phyloP scores from a whole-genome alignment of 768 basidiomycete species.

The Boletales sp. region DNA sequence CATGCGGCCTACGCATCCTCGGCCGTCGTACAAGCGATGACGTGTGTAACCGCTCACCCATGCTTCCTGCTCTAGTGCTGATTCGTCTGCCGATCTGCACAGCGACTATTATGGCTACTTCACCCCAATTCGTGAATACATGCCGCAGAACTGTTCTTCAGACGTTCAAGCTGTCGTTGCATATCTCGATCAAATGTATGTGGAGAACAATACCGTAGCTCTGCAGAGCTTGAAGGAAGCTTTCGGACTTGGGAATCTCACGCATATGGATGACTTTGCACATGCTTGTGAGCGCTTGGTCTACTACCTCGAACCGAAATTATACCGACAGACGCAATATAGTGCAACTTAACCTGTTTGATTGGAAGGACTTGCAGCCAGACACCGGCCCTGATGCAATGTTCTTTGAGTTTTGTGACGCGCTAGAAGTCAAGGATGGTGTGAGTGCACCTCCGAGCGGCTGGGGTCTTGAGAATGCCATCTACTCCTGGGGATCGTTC shows the following conservation, averaged over 20 bases:
- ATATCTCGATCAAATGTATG: slow-evolving; percentile 57
- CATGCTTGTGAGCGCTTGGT: too few species aligned
- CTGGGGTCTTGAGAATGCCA: slow-evolving; percentile 61
- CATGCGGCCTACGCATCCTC: slow-evolving; percentile 44
- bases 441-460: slow-evolving; percentile 43
- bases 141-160: slow-evolving; percentile 71
- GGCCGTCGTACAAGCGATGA: slow-evolving; percentile 44
- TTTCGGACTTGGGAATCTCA: slow-evolving; percentile 55
- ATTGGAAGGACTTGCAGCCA: slow-evolving; percentile 65
- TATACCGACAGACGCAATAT: too few species aligned
- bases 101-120: slow-evolving; percentile 48
- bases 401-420: slow-evolving; percentile 41
- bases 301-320: too few species aligned
- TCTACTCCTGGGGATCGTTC: slow-evolving; percentile 57
- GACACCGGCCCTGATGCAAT: slow-evolving; percentile 36
- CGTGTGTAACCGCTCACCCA: slow-evolving; percentile 15
- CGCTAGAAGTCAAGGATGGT: slow-evolving; percentile 37
- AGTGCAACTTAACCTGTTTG: slow-evolving; percentile 53
- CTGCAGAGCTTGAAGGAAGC: slow-evolving; percentile 52
- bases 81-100: too few species aligned
- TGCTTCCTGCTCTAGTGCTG: too few species aligned
- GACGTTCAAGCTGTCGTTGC: slow-evolving; percentile 63
- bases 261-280: slow-evolving; percentile 65
- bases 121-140: slow-evolving; percentile 63
- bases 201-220: slow-evolving; percentile 38